phyloP scores from a whole-genome alignment of 2,329 filamentous ascomycete genomes.

The Penicillium sp. region DNA sequence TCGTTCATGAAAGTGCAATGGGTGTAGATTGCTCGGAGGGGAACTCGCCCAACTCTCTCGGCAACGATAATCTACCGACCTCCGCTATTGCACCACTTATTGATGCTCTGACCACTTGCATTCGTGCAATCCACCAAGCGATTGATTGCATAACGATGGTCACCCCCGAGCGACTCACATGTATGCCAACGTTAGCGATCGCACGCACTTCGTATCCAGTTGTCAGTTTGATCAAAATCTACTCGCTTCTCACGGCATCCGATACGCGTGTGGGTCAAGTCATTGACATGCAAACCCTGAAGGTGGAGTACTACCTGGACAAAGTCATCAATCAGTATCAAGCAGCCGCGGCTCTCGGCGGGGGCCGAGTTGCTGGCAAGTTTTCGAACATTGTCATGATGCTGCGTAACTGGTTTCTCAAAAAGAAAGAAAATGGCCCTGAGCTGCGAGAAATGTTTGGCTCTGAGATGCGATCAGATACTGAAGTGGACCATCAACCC shows the following conservation, averaged over 20 bases:
- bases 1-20: conserved; percentile 70
- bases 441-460: conserved; percentile 24
- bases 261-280: conserved; percentile 63
- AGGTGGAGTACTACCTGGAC: conserved; percentile 61
- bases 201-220: conserved; percentile 66
- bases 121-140: conserved; percentile 60
- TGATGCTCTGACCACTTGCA: conserved; percentile 60
- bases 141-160: conserved; percentile 61
- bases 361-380: conserved; percentile 61
- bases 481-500: conserved; percentile 2
- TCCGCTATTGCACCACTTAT: conserved; percentile 55
- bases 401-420: conserved; percentile 62
- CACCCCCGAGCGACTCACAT: conserved; percentile 54
- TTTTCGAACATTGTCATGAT: conserved; percentile 66
- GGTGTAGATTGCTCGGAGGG: conserved; percentile 54
- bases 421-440: conserved; percentile 40
- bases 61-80: conserved; percentile 23
- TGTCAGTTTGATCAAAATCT: conserved; percentile 68
- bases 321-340: conserved; percentile 63
- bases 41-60: conserved; percentile 37
- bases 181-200: conserved; percentile 63
- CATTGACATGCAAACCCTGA: conserved; percentile 62
- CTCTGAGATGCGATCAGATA: conserved; percentile 8
- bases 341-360: conserved; percentile 56
- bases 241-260: conserved; percentile 59